phyloP scores from a whole-genome alignment of 2,329 filamentous ascomycete species.

The Helotiales sp. region DNA sequence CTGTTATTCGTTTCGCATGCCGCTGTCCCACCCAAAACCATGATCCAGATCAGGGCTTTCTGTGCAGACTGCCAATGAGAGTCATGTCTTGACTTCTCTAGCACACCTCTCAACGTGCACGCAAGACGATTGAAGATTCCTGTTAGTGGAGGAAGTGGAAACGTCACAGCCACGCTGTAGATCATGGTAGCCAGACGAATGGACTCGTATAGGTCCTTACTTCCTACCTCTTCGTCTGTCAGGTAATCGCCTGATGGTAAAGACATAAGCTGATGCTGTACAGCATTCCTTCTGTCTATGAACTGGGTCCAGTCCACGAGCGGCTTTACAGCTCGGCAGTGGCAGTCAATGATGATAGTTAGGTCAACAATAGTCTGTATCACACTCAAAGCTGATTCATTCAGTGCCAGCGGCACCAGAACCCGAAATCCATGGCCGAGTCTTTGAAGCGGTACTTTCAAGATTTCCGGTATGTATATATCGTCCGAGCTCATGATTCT shows the following conservation, averaged over 20 bases:
- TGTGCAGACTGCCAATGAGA: conserved; percentile 3
- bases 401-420: conserved; percentile 6
- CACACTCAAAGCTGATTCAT: neutral
- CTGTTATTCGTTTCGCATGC: conserved; percentile 1
- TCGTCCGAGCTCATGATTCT: neutral
- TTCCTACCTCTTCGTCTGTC: conserved; percentile 7
- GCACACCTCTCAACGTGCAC: neutral
- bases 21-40: conserved; percentile 10
- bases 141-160: neutral
- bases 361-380: conserved; percentile 9
- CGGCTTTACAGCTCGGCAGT: conserved; percentile 5
- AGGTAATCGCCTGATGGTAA: conserved; percentile 7
- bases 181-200: conserved; percentile 12
- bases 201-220: conserved; percentile 10
- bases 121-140: conserved; percentile 9
- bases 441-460: neutral
- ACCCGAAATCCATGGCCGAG: conserved; percentile 4
- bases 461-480: neutral
- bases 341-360: conserved; percentile 12
- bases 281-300: conserved; percentile 7
- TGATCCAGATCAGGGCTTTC: conserved; percentile 10
- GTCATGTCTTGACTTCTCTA: conserved; percentile 10
- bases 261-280: conserved; percentile 11
- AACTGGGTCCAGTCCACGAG: conserved; percentile 5
- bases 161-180: conserved; percentile 15